These are phyloP conservation scores for Camellia oleifera DNA, from an alignment of 179 eudicot genomes.

Conservation along the genomic window DNA sequence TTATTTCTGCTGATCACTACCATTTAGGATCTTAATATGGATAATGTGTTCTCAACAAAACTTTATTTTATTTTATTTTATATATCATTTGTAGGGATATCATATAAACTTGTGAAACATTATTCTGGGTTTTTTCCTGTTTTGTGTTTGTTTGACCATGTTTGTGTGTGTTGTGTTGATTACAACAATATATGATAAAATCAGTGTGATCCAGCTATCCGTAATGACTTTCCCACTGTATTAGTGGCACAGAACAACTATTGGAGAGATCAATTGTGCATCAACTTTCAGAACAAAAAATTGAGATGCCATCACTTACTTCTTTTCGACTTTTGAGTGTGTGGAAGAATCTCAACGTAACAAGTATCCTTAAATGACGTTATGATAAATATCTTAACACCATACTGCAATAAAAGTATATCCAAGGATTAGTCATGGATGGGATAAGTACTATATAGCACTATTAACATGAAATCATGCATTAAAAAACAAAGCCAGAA, in stretches of 20 bases:
- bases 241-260: neutral
- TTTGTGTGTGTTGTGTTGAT: neutral
- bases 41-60: neutral
- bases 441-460: neutral
- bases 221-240: no score
- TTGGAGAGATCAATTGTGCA: neutral
- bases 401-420: slow-evolving; percentile 42
- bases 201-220: neutral
- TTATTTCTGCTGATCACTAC: neutral
- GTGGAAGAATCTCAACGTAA: slow-evolving; percentile 56
- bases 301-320: slow-evolving; percentile 25
- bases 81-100: neutral
- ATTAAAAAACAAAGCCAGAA: neutral
- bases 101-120: slow-evolving; percentile 6
- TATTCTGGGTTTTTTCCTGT: neutral
- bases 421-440: slow-evolving; percentile 3
- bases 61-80: neutral
- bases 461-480: neutral
- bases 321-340: slow-evolving; percentile 43
- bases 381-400: slow-evolving; percentile 48
- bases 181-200: neutral
- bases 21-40: neutral
- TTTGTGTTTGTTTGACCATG: neutral
- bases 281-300: neutral
- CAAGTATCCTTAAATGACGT: slow-evolving; percentile 58